Evolutionary conservation across 192 early-diverging fungal genomes (phyloP).

Genomic region (Rhizoclosmatium sp.): DNA sequence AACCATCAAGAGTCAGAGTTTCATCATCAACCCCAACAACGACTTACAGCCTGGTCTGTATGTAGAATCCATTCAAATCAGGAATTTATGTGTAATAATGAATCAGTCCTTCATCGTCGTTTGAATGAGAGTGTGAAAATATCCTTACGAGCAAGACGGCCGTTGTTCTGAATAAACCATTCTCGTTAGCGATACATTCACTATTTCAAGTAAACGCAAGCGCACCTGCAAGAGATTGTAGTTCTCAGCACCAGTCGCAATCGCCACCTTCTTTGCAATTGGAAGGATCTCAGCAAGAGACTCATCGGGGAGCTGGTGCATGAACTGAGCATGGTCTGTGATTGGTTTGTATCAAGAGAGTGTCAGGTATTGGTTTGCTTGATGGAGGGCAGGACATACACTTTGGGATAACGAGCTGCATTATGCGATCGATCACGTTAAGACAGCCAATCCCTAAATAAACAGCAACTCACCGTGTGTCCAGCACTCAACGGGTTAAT

Average conservation of each 20-base stretch:
- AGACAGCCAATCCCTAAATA: neutral
- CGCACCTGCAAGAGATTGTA: slow-evolving; percentile 93
- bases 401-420: slow-evolving; percentile 76
- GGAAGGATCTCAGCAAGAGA: slow-evolving; percentile 80
- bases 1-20: no score
- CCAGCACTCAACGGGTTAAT: slow-evolving; percentile 78
- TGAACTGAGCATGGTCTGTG: slow-evolving; percentile 84
- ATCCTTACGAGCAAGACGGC: slow-evolving; percentile 73
- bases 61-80: no score
- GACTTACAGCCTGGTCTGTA: no score
- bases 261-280: slow-evolving; percentile 87
- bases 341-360: neutral
- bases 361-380: neutral
- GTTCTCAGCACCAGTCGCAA: slow-evolving; percentile 71
- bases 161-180: slow-evolving; percentile 66
- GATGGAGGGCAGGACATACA: slow-evolving; percentile 56
- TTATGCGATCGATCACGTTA: neutral
- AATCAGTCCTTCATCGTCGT: no score
- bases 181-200: slow-evolving; percentile 1
- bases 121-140: no score
- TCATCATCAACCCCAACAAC: no score
- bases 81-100: no score
- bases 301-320: slow-evolving; percentile 90
- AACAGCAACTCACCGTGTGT: slow-evolving; percentile 54
- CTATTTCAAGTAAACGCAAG: slow-evolving; percentile 12